phyloP scores from a whole-genome alignment of 495 filamentous ascomycete species.

The Daldinia childiae region DNA sequence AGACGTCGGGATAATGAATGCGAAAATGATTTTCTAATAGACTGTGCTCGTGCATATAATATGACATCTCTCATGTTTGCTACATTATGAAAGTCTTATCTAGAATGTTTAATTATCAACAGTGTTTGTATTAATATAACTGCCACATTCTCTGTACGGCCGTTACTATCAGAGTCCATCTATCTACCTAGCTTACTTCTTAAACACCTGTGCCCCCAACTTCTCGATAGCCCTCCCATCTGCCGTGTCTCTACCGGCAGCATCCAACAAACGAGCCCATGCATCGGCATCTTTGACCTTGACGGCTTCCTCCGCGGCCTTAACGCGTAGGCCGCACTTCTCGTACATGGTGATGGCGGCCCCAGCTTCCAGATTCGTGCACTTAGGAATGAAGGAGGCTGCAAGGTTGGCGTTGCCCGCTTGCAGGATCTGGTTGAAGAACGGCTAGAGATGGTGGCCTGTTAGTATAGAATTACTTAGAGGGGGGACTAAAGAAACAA shows the following conservation, averaged over 20 bases:
- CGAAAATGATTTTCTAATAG: conserved; percentile 13
- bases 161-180: neutral
- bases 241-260: conserved; percentile 51
- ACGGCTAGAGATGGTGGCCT: conserved; percentile 67
- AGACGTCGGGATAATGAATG: conserved; percentile 30
- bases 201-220: conserved; percentile 55
- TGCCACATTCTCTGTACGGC: neutral
- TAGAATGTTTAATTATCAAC: neutral
- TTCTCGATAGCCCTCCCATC: conserved; percentile 61
- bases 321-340: conserved; percentile 89
- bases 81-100: neutral
- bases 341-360: conserved; percentile 92
- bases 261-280: conserved; percentile 57
- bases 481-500: neutral
- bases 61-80: neutral
- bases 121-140: neutral
- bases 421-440: conserved; percentile 86
- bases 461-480: conserved; percentile 12
- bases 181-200: conserved; percentile 44
- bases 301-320: conserved; percentile 92
- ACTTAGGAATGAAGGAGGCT: conserved; percentile 86
- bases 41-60: neutral
- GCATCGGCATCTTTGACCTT: conserved; percentile 85
- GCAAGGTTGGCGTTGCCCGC: conserved; percentile 93
- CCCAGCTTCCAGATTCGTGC: conserved; percentile 63